Evolutionary conservation across 2,329 filamentous ascomycete species (phyloP).

Genomic region (Cryphonectria radicalis): DNA sequence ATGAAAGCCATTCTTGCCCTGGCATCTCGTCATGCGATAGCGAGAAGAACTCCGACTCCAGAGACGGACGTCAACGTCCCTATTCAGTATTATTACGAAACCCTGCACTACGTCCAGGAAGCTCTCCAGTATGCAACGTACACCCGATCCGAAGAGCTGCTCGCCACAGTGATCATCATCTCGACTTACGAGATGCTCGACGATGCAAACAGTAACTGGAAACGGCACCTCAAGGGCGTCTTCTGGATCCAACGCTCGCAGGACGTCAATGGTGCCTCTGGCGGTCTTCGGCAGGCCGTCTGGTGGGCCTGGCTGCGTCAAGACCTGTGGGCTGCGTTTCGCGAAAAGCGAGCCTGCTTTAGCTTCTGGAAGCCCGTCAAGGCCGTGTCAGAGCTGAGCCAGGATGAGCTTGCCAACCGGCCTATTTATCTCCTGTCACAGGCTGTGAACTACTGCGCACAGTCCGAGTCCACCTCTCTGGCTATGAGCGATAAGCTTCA

Average conservation of each 20-base stretch:
- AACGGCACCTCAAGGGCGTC: conserved; percentile 65
- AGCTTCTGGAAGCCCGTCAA: conserved; percentile 60
- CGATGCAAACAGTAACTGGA: conserved; percentile 58
- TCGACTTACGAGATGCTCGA: conserved; percentile 71
- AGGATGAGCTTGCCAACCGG: conserved; percentile 53
- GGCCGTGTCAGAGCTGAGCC: conserved; percentile 47
- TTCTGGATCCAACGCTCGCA: conserved; percentile 70
- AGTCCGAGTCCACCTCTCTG: conserved; percentile 19
- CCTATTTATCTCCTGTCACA: conserved; percentile 56
- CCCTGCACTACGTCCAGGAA: conserved; percentile 63
- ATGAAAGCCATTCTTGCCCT: conserved; percentile 32
- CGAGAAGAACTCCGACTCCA: conserved; percentile 51
- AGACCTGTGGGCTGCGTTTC: conserved; percentile 67
- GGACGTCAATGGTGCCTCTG: conserved; percentile 62
- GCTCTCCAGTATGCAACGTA: conserved; percentile 63
- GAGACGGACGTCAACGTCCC: conserved; percentile 37
- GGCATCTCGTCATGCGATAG: conserved; percentile 49
- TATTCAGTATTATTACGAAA: conserved; percentile 65
- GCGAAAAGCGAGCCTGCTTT: conserved; percentile 58
- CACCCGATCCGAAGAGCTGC: conserved; percentile 59
- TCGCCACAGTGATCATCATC: conserved; percentile 63
- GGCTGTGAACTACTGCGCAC: conserved; percentile 52
- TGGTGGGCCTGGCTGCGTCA: conserved; percentile 73
- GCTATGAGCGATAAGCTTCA: conserved; percentile 25
- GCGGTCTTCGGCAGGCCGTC: conserved; percentile 59